Percentiles rank a stretch among this genome's conserved stretches.
Conservation (phyloP, 495 filamentous ascomycete genomes). For the Aspergillus bertholletiae region DNA sequence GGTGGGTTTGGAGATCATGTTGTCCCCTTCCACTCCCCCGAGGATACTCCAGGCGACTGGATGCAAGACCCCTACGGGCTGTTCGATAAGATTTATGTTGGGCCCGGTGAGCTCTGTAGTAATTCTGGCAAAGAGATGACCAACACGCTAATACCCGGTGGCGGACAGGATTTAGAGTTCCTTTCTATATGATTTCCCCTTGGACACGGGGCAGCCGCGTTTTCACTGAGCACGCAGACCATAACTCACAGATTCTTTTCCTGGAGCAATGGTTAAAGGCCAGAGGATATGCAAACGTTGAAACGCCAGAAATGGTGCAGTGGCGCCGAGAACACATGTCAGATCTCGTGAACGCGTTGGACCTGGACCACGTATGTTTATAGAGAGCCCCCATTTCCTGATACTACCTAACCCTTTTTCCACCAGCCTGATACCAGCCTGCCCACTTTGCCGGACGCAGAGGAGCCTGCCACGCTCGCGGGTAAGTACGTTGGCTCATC, state of each 20-base stretch:
- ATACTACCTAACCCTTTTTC: background rate
- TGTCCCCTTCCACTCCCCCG: slow-evolving; percentile 48
- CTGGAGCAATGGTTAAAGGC: slow-evolving; percentile 50
- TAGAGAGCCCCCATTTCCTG: background rate
- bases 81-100: slow-evolving; percentile 47
- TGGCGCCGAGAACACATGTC: slow-evolving; percentile 57
- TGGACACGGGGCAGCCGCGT: slow-evolving; percentile 54
- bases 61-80: slow-evolving; percentile 47
- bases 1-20: slow-evolving; percentile 57
- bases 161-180: slow-evolving; percentile 43
- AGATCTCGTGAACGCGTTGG: slow-evolving; percentile 49
- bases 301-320: slow-evolving; percentile 44
- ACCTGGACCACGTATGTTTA: slow-evolving; percentile 39
- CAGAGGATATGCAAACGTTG: slow-evolving; percentile 45
- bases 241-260: slow-evolving; percentile 56
- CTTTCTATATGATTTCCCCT: slow-evolving; percentile 54
- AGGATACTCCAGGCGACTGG: slow-evolving; percentile 52
- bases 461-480: slow-evolving; percentile 29
- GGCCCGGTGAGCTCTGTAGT: slow-evolving; percentile 33
- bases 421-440: slow-evolving; percentile 43
- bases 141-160: background rate
- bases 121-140: background rate
- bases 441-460: slow-evolving; percentile 39
- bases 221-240: slow-evolving; percentile 53
- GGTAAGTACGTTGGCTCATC: slow-evolving; percentile 43